Percentiles rank a stretch among this genome's conserved stretches.
Conservation (phyloP, 805 yeast species). For the Wickerhamiella sorbophila region DNA sequence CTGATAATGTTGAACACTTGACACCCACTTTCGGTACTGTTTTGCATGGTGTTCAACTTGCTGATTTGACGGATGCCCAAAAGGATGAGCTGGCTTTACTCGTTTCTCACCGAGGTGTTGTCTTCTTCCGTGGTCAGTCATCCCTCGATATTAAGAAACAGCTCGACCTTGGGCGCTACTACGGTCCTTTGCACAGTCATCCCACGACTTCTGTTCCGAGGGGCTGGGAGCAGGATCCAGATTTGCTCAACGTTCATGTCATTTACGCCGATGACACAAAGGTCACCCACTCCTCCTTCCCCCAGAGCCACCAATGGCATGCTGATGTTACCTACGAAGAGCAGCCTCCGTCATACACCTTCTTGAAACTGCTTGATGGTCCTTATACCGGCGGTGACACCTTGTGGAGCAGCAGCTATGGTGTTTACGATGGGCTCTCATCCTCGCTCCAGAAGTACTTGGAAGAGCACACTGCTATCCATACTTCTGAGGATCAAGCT, state of each 20-base stretch:
- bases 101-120: conserved; percentile 35
- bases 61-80: conserved; percentile 30
- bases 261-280: conserved; percentile 19
- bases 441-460: conserved; percentile 33
- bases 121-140: conserved; percentile 35
- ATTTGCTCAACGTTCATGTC: conserved; percentile 26
- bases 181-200: conserved; percentile 43
- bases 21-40: conserved; percentile 64
- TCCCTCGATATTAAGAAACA: conserved; percentile 48
- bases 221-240: conserved; percentile 51
- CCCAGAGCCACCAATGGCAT: conserved; percentile 38
- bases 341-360: conserved; percentile 53
- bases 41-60: conserved; percentile 35
- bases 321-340: conserved; percentile 62
- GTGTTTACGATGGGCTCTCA: conserved; percentile 38
- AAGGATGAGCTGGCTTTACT: conserved; percentile 36
- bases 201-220: conserved; percentile 28
- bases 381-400: conserved; percentile 54
- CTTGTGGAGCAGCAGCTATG: conserved; percentile 37
- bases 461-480: conserved; percentile 42
- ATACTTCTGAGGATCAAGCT: conserved; percentile 54
- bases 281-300: conserved; percentile 18
- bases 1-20: conserved; percentile 27
- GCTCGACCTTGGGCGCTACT: conserved; percentile 50
- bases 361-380: conserved; percentile 35